A percentile compares a stretch with the other conserved stretches of the same genome.
These are phyloP conservation scores for Suillus decipiens DNA, from an alignment of 768 basidiomycete species.

Conservation along the genomic window DNA sequence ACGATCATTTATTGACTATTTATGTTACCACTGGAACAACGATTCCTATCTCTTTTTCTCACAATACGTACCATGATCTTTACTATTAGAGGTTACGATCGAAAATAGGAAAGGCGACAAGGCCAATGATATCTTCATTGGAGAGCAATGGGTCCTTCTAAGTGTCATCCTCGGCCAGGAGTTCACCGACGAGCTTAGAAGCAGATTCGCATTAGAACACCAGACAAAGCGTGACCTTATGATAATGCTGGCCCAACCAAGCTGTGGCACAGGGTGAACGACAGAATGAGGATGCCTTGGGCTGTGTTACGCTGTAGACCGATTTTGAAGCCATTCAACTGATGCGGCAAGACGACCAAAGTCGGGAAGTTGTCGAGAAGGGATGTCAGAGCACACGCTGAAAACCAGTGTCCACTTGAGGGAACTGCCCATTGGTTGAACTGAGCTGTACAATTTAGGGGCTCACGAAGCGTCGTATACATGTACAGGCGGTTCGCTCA, in stretches of 20 bases:
- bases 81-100: background rate
- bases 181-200: constrained; percentile 3
- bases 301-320: constrained; percentile 22
- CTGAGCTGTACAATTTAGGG: background rate
- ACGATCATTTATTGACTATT: background rate
- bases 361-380: constrained; percentile 27
- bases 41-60: background rate
- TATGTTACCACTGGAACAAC: background rate
- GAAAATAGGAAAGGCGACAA: constrained; percentile 14
- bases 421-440: constrained; percentile 14
- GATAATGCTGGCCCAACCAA: constrained; percentile 25
- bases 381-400: constrained; percentile 23
- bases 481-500: background rate
- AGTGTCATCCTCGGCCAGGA: constrained; percentile 13
- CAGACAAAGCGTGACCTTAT: constrained; percentile 27
- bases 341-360: constrained; percentile 21
- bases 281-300: constrained; percentile 23
- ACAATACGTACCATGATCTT: background rate
- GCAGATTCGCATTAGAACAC: constrained; percentile 10
- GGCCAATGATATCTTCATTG: constrained; percentile 21
- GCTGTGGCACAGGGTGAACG: constrained; percentile 21
- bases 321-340: constrained; percentile 18
- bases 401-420: constrained; percentile 21
- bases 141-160: constrained; percentile 20
- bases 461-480: background rate